A percentile compares a stretch with the other conserved stretches of the same genome.
Conservation (phyloP, 768 basidiomycete genomes). For the Naganishia friedmannii region DNA sequence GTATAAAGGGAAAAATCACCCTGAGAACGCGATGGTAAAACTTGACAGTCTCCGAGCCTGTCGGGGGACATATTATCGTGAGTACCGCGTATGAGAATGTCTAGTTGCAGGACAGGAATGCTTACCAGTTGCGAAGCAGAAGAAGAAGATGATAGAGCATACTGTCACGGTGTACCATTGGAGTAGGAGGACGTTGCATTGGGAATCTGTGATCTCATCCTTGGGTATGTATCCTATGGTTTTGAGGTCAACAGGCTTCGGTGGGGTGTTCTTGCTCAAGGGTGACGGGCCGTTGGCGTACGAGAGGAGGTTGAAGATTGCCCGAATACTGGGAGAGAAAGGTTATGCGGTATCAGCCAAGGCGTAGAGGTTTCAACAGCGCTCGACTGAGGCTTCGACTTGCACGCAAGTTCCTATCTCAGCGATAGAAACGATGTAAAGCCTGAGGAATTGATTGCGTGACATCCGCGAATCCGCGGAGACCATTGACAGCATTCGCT, state of each 20-base stretch:
- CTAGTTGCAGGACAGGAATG: not conserved
- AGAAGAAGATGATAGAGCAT: conserved; percentile 46
- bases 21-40: conserved; percentile 40
- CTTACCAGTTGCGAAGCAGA: conserved; percentile 50
- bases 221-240: conserved; percentile 36
- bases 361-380: too few relatives aligned
- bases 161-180: conserved; percentile 46
- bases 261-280: conserved; percentile 35
- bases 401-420: conserved; percentile 45
- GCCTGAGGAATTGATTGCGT: conserved; percentile 44
- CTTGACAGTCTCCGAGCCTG: conserved; percentile 42
- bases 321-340: conserved; percentile 39
- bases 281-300: conserved; percentile 44
- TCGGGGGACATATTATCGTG: not conserved
- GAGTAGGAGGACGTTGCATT: conserved; percentile 33
- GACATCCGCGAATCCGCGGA: conserved; percentile 41
- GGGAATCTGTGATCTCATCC: conserved; percentile 25
- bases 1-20: conserved; percentile 37
- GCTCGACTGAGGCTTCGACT: conserved; percentile 23
- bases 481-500: conserved; percentile 44
- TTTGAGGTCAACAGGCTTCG: conserved; percentile 33
- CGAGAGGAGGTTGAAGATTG: conserved; percentile 48
- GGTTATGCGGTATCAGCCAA: too few relatives aligned
- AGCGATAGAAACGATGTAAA: conserved; percentile 41
- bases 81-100: not conserved